A percentile compares a stretch with the other conserved stretches of the same genome.
Conservation (phyloP, 177 flowering plant genomes). For the Vitis hybrid region DNA sequence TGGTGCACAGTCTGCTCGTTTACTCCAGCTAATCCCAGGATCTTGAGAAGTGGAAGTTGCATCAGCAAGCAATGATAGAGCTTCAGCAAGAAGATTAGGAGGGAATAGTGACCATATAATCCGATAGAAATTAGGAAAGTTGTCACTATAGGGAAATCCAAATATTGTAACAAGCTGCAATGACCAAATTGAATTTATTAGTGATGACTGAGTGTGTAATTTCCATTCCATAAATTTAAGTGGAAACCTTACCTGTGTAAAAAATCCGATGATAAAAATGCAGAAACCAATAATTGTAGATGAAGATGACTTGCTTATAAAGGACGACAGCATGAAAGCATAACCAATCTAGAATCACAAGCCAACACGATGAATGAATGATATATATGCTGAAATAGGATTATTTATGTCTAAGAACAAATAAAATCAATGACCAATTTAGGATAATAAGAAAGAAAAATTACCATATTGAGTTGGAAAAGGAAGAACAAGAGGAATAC, state of each 20-base stretch:
- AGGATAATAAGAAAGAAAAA: not conserved
- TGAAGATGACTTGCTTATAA: slow-evolving; percentile 85
- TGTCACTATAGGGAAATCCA: slow-evolving; percentile 74
- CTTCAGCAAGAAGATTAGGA: slow-evolving; percentile 89
- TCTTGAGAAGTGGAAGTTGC: slow-evolving; percentile 75
- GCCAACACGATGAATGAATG: not conserved
- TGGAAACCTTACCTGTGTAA: slow-evolving; percentile 69
- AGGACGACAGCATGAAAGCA: slow-evolving; percentile 85
- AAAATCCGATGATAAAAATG: slow-evolving; percentile 73
- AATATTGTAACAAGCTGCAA: slow-evolving; percentile 78
- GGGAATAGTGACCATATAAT: slow-evolving; percentile 86
- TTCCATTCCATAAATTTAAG: not conserved
- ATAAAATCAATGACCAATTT: not conserved
- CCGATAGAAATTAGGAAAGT: slow-evolving; percentile 26
- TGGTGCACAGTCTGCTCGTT: slow-evolving; percentile 58
- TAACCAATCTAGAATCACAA: slow-evolving; percentile 60
- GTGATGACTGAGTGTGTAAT: slow-evolving; percentile 8
- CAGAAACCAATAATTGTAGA: slow-evolving; percentile 83
- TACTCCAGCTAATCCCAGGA: slow-evolving; percentile 80
- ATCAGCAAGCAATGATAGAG: slow-evolving; percentile 55
- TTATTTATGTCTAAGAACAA: too few relatives aligned
- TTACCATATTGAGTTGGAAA: slow-evolving; percentile 94
- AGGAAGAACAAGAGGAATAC: slow-evolving; percentile 81
- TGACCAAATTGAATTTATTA: slow-evolving; percentile 9
- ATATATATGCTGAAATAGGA: not conserved